phyloP scores from a whole-genome alignment of 352 stramenopile genomes.

The Phytopythium delawarense region DNA sequence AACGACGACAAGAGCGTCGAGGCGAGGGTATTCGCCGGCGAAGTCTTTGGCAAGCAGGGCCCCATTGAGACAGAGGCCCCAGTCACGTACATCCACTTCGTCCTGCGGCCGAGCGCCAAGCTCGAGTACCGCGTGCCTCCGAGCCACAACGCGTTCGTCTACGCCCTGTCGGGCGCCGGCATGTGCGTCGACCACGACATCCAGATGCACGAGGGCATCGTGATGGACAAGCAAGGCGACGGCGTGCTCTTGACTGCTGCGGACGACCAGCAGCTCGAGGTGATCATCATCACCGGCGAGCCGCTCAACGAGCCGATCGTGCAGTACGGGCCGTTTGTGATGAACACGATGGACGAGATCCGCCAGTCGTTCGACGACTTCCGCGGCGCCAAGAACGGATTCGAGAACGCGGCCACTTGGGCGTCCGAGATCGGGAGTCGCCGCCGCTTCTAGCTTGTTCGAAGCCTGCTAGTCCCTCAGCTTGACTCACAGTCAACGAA shows the following conservation, averaged over 20 bases:
- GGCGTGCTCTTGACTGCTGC: slow-evolving; percentile 30
- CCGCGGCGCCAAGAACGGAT: slow-evolving; percentile 48
- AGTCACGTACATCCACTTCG: slow-evolving; percentile 49
- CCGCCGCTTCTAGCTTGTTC: not conserved
- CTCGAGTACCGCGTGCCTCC: slow-evolving; percentile 35
- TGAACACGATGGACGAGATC: slow-evolving; percentile 52
- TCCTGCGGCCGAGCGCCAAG: slow-evolving; percentile 22
- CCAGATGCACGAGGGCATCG: slow-evolving; percentile 33
- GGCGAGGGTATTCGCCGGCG: slow-evolving; percentile 44
- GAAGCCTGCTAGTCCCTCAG: too few relatives aligned
- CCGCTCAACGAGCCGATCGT: slow-evolving; percentile 53
- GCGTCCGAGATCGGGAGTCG: slow-evolving; percentile 40
- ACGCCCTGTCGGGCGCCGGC: slow-evolving; percentile 25
- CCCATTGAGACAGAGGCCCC: slow-evolving; percentile 36
- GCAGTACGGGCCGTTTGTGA: slow-evolving; percentile 72
- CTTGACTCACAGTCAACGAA: too few relatives aligned
- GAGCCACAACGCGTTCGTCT: slow-evolving; percentile 37
- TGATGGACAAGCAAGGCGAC: slow-evolving; percentile 47
- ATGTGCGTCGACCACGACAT: slow-evolving; percentile 19
- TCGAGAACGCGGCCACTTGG: slow-evolving; percentile 54
- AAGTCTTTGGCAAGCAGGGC: slow-evolving; percentile 32
- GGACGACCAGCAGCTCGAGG: slow-evolving; percentile 28
- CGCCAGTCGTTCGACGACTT: slow-evolving; percentile 44
- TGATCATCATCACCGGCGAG: slow-evolving; percentile 48
- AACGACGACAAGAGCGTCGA: slow-evolving; percentile 34